Conservation (phyloP, 371 early-diverging fungal genomes). For the Haplosporangium sp. region DNA sequence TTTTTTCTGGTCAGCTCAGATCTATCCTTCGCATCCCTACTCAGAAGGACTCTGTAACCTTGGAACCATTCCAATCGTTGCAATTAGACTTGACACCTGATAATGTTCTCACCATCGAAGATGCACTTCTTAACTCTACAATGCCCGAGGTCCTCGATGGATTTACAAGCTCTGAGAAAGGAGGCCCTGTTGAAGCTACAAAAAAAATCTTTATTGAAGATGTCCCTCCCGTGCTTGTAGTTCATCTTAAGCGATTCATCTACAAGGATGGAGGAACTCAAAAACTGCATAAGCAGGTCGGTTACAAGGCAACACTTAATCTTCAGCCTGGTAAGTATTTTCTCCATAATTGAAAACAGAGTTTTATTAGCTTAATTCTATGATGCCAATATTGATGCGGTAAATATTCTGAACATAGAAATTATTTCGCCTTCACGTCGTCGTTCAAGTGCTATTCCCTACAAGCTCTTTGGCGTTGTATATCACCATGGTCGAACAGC, state of each 20-base stretch:
- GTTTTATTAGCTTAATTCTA: neutral
- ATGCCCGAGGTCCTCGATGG: conserved; percentile 82
- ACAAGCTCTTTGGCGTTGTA: conserved; percentile 83
- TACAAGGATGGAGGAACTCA: conserved; percentile 84
- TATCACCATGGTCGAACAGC: conserved; percentile 95
- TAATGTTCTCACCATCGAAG: conserved; percentile 82
- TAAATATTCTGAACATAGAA: conserved; percentile 54
- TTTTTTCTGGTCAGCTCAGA: conserved; percentile 89
- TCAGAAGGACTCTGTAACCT: conserved; percentile 82
- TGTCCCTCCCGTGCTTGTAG: conserved; percentile 92
- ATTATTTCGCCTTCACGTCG: conserved; percentile 68
- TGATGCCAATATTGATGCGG: neutral
- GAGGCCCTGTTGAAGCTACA: conserved; percentile 76
- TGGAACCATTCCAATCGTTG: conserved; percentile 91
- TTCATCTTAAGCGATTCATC: conserved; percentile 95
- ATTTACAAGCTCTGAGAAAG: conserved; percentile 58
- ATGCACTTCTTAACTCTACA: conserved; percentile 85
- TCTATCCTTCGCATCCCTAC: conserved; percentile 83
- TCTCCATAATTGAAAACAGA: neutral
- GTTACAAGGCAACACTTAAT: conserved; percentile 74
- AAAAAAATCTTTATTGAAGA: conserved; percentile 87
- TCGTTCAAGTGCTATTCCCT: conserved; percentile 58
- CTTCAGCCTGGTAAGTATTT: conserved; percentile 67
- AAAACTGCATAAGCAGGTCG: conserved; percentile 89
- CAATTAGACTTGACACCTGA: conserved; percentile 90